These are phyloP conservation scores for Hypoxylon fuscum DNA, from an alignment of 495 filamentous ascomycete species.

Conservation along the genomic window DNA sequence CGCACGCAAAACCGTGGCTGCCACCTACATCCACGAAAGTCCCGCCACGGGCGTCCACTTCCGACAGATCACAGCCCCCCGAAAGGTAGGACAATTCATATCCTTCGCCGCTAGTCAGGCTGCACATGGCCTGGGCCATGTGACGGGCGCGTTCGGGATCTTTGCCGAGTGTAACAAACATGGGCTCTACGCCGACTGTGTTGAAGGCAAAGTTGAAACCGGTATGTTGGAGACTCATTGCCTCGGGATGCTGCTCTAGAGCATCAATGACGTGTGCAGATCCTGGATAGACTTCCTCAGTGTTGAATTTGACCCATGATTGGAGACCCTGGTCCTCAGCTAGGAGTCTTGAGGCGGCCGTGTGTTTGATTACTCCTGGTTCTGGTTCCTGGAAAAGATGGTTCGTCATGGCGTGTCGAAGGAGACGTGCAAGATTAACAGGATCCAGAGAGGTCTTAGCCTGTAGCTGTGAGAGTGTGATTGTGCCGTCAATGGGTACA, in stretches of 20 bases:
- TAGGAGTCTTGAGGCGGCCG: slow-evolving; percentile 56
- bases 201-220: slow-evolving; percentile 60
- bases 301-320: slow-evolving; percentile 61
- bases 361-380: slow-evolving; percentile 62
- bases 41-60: slow-evolving; percentile 49
- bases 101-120: slow-evolving; percentile 58
- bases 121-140: slow-evolving; percentile 63
- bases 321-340: slow-evolving; percentile 53
- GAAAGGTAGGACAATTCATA: slow-evolving; percentile 57
- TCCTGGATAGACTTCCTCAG: slow-evolving; percentile 61
- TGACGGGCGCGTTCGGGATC: slow-evolving; percentile 55
- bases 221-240: slow-evolving; percentile 50
- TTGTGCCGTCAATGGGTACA: slow-evolving; percentile 49
- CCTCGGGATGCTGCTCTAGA: slow-evolving; percentile 50
- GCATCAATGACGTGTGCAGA: slow-evolving; percentile 51
- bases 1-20: slow-evolving; percentile 61
- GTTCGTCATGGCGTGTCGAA: slow-evolving; percentile 66
- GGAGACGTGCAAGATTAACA: slow-evolving; percentile 58
- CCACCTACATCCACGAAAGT: slow-evolving; percentile 67
- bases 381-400: slow-evolving; percentile 64
- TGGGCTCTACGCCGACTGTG: slow-evolving; percentile 57
- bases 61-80: slow-evolving; percentile 53
- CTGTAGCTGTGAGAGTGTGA: slow-evolving; percentile 56
- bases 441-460: slow-evolving; percentile 51
- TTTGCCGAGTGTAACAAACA: slow-evolving; percentile 61